A percentile compares a stretch with the other conserved stretches of the same genome.
Conservation (phyloP, 345 rosid species). For the Linum tenue region DNA sequence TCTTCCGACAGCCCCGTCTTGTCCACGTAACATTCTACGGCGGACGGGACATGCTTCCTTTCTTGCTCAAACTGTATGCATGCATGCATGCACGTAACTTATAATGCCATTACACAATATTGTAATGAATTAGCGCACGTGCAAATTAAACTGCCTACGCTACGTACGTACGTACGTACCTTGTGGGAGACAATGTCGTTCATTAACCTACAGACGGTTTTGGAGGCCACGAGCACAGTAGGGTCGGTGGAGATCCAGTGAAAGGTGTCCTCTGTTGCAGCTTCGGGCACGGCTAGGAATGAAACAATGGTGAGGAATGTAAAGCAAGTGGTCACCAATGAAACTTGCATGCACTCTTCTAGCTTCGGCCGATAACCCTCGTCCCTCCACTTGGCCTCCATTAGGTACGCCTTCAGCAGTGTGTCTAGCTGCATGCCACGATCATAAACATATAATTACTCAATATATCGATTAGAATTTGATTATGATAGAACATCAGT, state of each 20-base stretch:
- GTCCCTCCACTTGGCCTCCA: constrained; percentile 14
- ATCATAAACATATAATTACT: no score
- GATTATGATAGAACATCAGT: no score
- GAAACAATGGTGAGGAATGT: constrained; percentile 3
- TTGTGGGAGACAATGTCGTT: constrained; percentile 16
- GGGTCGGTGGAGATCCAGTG: constrained; percentile 9
- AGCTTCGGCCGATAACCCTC: constrained; percentile 9
- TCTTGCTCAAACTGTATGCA: constrained; percentile 16
- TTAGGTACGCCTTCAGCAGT: background rate
- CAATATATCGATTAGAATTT: no score
- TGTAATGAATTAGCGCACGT: no score
- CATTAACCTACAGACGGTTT: constrained; percentile 9
- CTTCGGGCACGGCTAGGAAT: constrained; percentile 12
- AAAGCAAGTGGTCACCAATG: background rate
- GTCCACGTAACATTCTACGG: constrained; percentile 17
- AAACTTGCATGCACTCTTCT: constrained; percentile 12
- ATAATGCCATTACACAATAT: no score
- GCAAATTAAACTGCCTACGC: no score
- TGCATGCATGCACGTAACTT: no score
- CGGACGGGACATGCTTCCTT: constrained; percentile 15
- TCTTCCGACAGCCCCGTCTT: constrained; percentile 7
- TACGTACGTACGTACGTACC: no score
- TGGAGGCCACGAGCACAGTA: constrained; percentile 4
- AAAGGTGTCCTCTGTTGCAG: constrained; percentile 9
- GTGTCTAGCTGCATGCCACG: no score